A percentile compares a stretch with the other conserved stretches of the same genome.
phyloP scores from a whole-genome alignment of 805 yeast species.

The Pichia cephalocereana region DNA sequence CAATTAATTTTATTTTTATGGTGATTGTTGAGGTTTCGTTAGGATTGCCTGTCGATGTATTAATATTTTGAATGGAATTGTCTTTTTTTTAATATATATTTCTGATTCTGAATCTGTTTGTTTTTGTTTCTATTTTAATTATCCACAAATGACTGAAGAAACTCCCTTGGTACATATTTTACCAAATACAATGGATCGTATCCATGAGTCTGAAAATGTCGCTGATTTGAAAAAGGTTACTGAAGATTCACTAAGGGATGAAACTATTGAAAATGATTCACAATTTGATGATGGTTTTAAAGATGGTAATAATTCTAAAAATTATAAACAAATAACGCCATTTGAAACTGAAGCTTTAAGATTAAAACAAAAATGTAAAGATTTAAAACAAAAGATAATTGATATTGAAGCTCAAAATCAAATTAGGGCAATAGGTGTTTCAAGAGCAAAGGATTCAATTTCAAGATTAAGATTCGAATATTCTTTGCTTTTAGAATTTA shows the following conservation, averaged over 20 bases:
- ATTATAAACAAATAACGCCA: conserved; percentile 11
- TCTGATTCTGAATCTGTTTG: no score
- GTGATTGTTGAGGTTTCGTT: no score
- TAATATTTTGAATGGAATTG: no score
- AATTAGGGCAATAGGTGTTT: conserved; percentile 61
- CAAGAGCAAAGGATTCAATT: conserved; percentile 66
- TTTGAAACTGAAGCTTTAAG: conserved; percentile 26
- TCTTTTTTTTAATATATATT: no score
- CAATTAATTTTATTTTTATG: no score
- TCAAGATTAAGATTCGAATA: conserved; percentile 78
- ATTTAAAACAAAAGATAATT: conserved; percentile 55
- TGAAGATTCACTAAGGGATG: neutral
- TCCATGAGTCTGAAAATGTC: no score
- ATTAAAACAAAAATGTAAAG: conserved; percentile 60
- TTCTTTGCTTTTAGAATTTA: conserved; percentile 65
- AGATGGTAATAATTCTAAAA: neutral
- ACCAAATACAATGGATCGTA: no score
- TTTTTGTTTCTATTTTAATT: no score
- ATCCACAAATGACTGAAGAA: no score
- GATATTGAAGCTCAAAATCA: conserved; percentile 76
- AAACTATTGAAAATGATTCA: neutral
- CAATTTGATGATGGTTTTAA: neutral
- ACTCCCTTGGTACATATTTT: no score
- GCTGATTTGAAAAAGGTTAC: neutral
- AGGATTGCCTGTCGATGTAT: no score